phyloP scores from a whole-genome alignment of 345 rosid species.

The Diplotaxis tenuifolia region DNA sequence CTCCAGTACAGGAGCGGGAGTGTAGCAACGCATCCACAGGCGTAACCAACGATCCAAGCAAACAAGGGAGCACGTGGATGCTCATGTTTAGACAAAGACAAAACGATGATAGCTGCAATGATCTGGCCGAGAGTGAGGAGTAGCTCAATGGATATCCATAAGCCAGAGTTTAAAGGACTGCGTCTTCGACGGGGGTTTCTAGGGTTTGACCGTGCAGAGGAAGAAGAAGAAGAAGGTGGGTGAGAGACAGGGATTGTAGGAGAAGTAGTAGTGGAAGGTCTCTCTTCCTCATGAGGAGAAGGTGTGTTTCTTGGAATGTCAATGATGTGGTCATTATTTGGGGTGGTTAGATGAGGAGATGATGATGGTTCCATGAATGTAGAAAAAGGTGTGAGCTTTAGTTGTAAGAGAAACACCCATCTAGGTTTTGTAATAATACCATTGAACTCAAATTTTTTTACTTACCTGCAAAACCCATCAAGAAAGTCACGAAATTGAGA shows the following conservation, averaged over 20 bases:
- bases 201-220: conserved; percentile 50
- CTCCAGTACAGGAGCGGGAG: conserved; percentile 94
- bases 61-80: conserved; percentile 74
- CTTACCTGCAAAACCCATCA: conserved; percentile 19
- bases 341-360: conserved; percentile 37
- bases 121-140: conserved; percentile 82
- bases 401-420: conserved; percentile 74
- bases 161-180: conserved; percentile 90
- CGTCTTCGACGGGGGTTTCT: conserved; percentile 70
- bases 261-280: conserved; percentile 41
- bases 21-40: conserved; percentile 81
- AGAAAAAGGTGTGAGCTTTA: conserved; percentile 45
- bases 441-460: neutral
- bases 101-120: conserved; percentile 72
- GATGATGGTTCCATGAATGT: conserved; percentile 73
- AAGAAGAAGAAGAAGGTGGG: conserved; percentile 44
- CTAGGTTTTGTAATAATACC: conserved; percentile 44
- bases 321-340: conserved; percentile 58
- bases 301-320: conserved; percentile 49
- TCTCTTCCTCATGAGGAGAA: conserved; percentile 40
- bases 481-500: neutral
- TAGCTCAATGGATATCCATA: conserved; percentile 89
- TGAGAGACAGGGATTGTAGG: conserved; percentile 40
- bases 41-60: conserved; percentile 90
- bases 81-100: conserved; percentile 75